A percentile compares a stretch with the other conserved stretches of the same genome.
These are phyloP conservation scores for Ascosphaera acerosa DNA, from an alignment of 2,329 filamentous ascomycete genomes.

Conservation along the genomic window DNA sequence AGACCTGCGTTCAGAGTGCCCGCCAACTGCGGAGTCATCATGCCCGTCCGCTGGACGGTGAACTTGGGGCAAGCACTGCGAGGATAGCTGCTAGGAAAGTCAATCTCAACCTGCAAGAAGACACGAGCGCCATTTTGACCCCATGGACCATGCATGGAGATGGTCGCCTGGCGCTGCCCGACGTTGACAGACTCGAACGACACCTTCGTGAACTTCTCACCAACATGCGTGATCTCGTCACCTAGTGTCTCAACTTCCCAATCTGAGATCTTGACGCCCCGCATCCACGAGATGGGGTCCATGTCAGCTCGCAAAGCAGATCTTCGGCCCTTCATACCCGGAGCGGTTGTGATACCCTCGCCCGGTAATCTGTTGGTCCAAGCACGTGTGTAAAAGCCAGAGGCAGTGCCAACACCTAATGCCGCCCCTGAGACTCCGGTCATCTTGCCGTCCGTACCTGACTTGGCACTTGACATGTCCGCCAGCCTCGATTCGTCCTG, in stretches of 20 bases:
- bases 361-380: constrained; percentile 12
- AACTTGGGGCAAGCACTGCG: constrained; percentile 24
- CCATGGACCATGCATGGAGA: constrained; percentile 36
- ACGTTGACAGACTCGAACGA: constrained; percentile 33
- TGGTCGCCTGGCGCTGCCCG: constrained; percentile 25
- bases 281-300: constrained; percentile 39
- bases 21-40: constrained; percentile 26
- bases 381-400: constrained; percentile 25
- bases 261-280: constrained; percentile 33
- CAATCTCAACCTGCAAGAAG: constrained; percentile 31
- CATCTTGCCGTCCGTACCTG: not conserved
- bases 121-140: constrained; percentile 25
- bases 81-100: constrained; percentile 33
- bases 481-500: constrained; percentile 39
- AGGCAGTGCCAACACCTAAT: constrained; percentile 24
- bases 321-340: constrained; percentile 22
- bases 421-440: constrained; percentile 5
- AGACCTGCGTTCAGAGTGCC: constrained; percentile 26
- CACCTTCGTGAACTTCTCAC: constrained; percentile 34
- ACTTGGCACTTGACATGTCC: constrained; percentile 5
- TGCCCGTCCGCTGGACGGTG: constrained; percentile 30
- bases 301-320: constrained; percentile 24
- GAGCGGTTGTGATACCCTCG: constrained; percentile 10
- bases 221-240: constrained; percentile 35
- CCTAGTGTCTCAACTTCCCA: constrained; percentile 29